Percentiles rank a stretch among this genome's conserved stretches.
These are phyloP conservation scores for Globisporangium canariense DNA, from an alignment of 352 stramenopile genomes.

Conservation along the genomic window DNA sequence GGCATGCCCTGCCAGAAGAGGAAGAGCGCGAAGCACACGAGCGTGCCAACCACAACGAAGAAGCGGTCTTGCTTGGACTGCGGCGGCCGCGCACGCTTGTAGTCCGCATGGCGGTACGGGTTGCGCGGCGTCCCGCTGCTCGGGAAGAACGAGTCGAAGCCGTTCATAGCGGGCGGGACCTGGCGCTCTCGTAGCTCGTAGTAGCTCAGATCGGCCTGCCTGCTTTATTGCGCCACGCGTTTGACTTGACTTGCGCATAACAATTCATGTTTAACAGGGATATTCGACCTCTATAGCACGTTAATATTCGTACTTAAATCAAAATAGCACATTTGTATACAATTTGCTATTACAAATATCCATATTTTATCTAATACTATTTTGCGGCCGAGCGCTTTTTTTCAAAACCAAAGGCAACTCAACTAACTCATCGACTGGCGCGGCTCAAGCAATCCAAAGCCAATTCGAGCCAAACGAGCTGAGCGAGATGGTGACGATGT, in stretches of 20 bases:
- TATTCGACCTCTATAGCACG: background rate
- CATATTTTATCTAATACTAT: background rate
- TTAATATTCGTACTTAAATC: background rate
- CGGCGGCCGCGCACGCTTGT: slow-evolving; percentile 24
- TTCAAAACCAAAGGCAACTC: background rate
- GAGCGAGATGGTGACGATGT: background rate
- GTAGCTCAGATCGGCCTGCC: background rate
- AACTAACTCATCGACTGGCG: background rate
- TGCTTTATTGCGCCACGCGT: slow-evolving; percentile 5
- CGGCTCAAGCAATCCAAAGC: slow-evolving; percentile 1
- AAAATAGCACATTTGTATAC: background rate
- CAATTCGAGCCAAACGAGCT: background rate
- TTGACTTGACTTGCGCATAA: background rate
- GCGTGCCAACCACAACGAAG: slow-evolving; percentile 57
- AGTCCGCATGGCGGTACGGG: slow-evolving; percentile 71
- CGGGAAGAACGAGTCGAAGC: slow-evolving; percentile 69
- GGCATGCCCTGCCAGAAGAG: slow-evolving; percentile 39
- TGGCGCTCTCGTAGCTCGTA: background rate
- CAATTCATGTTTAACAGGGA: background rate
- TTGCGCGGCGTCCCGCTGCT: slow-evolving; percentile 57
- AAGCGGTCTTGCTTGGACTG: slow-evolving; percentile 42
- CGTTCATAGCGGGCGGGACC: slow-evolving; percentile 36
- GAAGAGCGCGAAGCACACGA: slow-evolving; percentile 71
- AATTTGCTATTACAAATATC: background rate
- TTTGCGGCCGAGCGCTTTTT: background rate